Percentiles rank a stretch among this genome's conserved stretches.
Evolutionary conservation across 805 yeast genomes (phyloP).

Genomic region (Cyberlindnera suaveolens): DNA sequence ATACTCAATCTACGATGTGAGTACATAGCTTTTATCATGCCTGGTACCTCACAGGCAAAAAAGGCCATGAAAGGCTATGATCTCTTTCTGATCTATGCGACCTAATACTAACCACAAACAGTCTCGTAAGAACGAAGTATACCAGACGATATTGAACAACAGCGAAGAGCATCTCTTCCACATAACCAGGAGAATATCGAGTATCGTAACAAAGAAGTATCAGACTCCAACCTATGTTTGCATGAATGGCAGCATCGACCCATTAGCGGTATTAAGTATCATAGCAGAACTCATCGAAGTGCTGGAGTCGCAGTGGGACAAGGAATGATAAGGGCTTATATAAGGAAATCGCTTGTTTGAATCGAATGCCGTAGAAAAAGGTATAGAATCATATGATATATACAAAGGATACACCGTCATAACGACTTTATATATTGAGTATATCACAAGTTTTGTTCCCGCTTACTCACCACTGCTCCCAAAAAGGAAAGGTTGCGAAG

Average conservation of each 20-base stretch:
- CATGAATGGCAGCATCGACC: conserved; percentile 33
- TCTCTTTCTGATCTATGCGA: neutral
- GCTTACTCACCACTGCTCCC: neutral
- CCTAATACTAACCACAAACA: conserved; percentile 1
- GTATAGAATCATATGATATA: too few relatives aligned
- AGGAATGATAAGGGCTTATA: neutral
- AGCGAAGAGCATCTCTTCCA: conserved; percentile 36
- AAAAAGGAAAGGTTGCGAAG: conserved; percentile 6
- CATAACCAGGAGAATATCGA: conserved; percentile 36
- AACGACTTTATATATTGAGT: too few relatives aligned
- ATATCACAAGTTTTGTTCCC: too few relatives aligned
- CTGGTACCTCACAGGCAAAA: neutral
- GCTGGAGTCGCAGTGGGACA: conserved; percentile 21
- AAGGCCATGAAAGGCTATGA: too few relatives aligned
- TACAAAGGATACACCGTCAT: too few relatives aligned
- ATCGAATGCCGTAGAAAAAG: too few relatives aligned
- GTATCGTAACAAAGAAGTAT: conserved; percentile 34
- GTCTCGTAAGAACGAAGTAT: conserved; percentile 22
- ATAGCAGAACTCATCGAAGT: conserved; percentile 24
- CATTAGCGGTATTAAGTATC: conserved; percentile 27
- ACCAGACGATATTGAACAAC: conserved; percentile 39
- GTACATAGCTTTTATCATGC: neutral
- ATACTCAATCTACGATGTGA: conserved; percentile 7
- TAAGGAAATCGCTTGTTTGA: neutral
- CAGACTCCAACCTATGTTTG: conserved; percentile 37